Base-by-base conservation (phyloP, 768 basidiomycete species). In the Russula foetens region DNA sequence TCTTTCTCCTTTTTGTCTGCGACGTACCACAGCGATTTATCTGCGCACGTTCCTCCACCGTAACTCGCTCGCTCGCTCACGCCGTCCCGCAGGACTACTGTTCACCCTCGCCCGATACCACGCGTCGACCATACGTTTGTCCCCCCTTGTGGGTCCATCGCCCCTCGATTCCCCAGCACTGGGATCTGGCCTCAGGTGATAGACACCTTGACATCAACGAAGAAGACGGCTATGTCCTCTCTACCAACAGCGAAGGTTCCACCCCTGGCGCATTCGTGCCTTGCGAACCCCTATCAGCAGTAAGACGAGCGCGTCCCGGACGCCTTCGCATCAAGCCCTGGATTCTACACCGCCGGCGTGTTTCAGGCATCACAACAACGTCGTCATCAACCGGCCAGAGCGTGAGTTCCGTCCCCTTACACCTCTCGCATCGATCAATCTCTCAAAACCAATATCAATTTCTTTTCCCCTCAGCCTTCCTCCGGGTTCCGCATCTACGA, bases 141-240 rank as follows among this genome's bases (percentile, higher is more conserved):
- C 53, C 53, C 7, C 28, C 49, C 21, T 17, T 66, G 55, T 38
- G 24, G 55, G 26, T 60, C 44, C 35, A 43, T 31, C 35, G 53
- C 45, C 7, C 41, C 31, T 48, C 63, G 12, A 33, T 26, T 26
- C 56, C 59, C 44, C 52, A 49, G 17, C 48, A 56, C 14, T 52
- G 52, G 56, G 44, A 52, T 17, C 21, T 60, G 31, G 21, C 43
- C 8, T 49, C 54, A 26, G 26, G 23, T 24, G 26, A 31, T 8
- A 21, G 7, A 9, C 38, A 51, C 7, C 21, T 58, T 15, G 63
- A 66, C 53, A 61, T 66, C 56, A 49, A 60, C 39, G 65, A 53
- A 44, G 63, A 58, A 7, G 65, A 66, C n/a, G 65, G 65, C 1
- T 66, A 66, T 51, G 43, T 58, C 19, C 56, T 66, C 1, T 60